A percentile compares a stretch with the other conserved stretches of the same genome.
phyloP scores from a whole-genome alignment of 2,329 filamentous ascomycete species.

The Neonectria coccinea region DNA sequence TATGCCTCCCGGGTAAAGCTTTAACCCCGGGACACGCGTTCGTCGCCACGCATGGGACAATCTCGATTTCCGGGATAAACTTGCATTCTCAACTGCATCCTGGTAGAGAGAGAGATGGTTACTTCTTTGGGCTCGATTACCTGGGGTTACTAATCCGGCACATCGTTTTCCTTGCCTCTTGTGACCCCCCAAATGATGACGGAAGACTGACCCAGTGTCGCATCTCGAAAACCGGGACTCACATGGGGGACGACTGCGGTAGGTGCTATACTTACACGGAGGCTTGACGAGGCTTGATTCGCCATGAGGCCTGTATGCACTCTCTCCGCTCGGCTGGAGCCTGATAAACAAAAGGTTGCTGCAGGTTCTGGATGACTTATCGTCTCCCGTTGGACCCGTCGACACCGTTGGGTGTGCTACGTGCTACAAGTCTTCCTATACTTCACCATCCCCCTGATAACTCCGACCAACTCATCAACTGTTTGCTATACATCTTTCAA shows the following conservation, averaged over 20 bases:
- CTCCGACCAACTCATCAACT: background rate
- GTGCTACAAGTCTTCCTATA: conserved; percentile 12
- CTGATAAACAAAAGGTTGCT: conserved; percentile 18
- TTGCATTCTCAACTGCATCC: background rate
- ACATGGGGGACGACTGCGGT: background rate
- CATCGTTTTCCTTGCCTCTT: conserved; percentile 16
- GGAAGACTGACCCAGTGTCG: conserved; percentile 12
- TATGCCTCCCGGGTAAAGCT: conserved; percentile 12
- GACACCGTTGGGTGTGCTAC: conserved; percentile 6
- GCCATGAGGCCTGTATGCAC: conserved; percentile 9
- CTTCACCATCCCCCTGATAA: conserved; percentile 14
- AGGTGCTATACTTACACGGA: background rate
- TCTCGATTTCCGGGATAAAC: conserved; percentile 20
- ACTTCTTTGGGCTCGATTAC: no score
- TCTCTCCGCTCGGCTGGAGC: conserved; percentile 15
- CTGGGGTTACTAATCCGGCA: conserved; percentile 16
- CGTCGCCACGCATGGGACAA: background rate
- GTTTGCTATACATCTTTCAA: background rate
- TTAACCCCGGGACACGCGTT: conserved; percentile 12
- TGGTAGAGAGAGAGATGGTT: no score
- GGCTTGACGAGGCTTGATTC: conserved; percentile 10
- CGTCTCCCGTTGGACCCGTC: conserved; percentile 19
- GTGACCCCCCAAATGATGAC: conserved; percentile 16
- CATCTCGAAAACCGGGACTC: conserved; percentile 11
- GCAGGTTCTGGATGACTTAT: conserved; percentile 7